Evolutionary conservation across 2,329 filamentous ascomycete genomes (phyloP).

Genomic region (Epichloe gansuensis): DNA sequence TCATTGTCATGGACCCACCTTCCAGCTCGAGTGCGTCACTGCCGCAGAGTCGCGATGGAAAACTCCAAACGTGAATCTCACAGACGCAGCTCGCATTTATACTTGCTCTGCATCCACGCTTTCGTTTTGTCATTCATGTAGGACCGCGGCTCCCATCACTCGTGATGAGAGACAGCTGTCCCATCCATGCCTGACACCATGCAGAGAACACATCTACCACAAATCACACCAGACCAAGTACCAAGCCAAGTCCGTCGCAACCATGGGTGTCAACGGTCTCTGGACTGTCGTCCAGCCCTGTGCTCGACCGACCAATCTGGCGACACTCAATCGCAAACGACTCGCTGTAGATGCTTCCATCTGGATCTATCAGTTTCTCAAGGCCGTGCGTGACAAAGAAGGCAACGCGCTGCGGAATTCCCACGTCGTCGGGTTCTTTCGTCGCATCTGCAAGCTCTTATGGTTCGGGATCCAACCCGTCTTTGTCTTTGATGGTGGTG

Average conservation of each 20-base stretch:
- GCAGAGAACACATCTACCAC: neutral
- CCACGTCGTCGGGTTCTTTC: slow-evolving; percentile 95
- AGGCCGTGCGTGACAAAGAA: slow-evolving; percentile 96
- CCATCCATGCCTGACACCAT: neutral
- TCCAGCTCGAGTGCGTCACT: slow-evolving; percentile 1
- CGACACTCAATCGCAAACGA: slow-evolving; percentile 89
- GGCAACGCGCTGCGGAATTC: slow-evolving; percentile 93
- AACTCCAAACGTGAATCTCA: neutral
- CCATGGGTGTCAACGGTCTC: slow-evolving; percentile 94
- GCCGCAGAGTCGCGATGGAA: neutral
- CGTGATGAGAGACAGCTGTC: neutral
- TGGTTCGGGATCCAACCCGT: slow-evolving; percentile 95
- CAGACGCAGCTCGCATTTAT: neutral
- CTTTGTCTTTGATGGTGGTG: slow-evolving; percentile 96
- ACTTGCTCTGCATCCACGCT: neutral
- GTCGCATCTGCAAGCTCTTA: slow-evolving; percentile 91
- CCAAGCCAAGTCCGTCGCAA: neutral
- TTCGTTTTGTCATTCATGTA: neutral
- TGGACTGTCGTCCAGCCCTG: slow-evolving; percentile 95
- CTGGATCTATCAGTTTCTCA: slow-evolving; percentile 99
- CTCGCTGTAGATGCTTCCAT: slow-evolving; percentile 96
- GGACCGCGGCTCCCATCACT: neutral
- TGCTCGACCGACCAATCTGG: slow-evolving; percentile 88
- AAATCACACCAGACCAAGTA: neutral
- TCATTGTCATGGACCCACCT: neutral